Evolutionary conservation across 805 yeast species (phyloP), one percentile per base, ranked within the genome.

Genomic region (Debaryomyces tyrocola): DNA sequence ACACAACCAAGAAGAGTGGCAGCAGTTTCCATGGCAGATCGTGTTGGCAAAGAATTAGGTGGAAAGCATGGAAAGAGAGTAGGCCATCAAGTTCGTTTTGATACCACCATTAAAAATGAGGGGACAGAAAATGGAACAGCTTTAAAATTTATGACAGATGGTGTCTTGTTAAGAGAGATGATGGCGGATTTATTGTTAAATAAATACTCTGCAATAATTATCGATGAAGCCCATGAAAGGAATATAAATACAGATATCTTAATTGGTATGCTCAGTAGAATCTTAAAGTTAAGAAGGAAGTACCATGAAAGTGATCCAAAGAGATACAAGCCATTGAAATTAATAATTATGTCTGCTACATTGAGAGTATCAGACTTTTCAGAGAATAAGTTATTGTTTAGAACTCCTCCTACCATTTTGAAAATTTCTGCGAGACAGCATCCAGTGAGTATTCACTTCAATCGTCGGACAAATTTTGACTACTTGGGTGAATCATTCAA

Each of bases 171-270:
- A 33, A 77, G 98, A 54, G 99, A 94, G 66, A 84, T 94, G 88
- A 85, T 92, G 86, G 74, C 80, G 0, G 99, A 94, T 59, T 85
- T 94, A 49, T 69, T 85, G 51, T 71, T 95, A 41, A 75, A 80
- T 31, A 88, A 87, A 58, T 94, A 94, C 63, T 90, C 97, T 0
- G 84, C 87, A 0, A 77, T 94, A 38, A 78, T 95, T 21, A 88
- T 94, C 48, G 99, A 94, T 71, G 99, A 94, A 67, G 99, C 99
- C 0, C 99, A 94, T 64, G 99, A 94, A 66, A 80, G 99, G 63
- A 92, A 90, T 61, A 83, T 92, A 50, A 94, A 94, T 62, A 94
- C 99, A 0, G 99, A 94, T 67, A 92, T 94, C 40, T 73, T 94
- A 46, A 90, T 94, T 51, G 99, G 99, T 40, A 87, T 94, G 85